phyloP scores from a whole-genome alignment of 2,329 filamentous ascomycete species.

The Dothideomycetes sp. region DNA sequence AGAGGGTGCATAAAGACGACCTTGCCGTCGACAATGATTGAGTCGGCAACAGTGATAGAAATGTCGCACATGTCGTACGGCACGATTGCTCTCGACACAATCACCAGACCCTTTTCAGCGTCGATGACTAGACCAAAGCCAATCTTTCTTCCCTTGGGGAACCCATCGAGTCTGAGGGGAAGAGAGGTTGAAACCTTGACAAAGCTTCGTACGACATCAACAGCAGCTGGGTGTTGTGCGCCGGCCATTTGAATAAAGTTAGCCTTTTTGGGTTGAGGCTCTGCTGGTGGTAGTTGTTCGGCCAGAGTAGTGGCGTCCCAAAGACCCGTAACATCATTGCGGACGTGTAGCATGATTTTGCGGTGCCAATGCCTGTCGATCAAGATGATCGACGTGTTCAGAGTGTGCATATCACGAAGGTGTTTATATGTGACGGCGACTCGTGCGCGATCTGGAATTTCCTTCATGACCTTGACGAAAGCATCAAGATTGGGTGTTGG shows the following conservation, averaged over 20 bases:
- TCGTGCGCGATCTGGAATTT: conserved; percentile 68
- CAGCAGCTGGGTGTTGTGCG: conserved; percentile 79
- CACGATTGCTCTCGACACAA: conserved; percentile 88
- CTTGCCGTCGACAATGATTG: conserved; percentile 86
- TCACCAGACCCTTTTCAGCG: conserved; percentile 86
- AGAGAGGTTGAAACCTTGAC: conserved; percentile 87
- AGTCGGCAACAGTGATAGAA: conserved; percentile 90
- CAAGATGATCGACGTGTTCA: conserved; percentile 85
- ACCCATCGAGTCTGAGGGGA: conserved; percentile 96
- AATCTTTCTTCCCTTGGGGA: conserved; percentile 86
- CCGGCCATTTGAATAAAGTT: conserved; percentile 89
- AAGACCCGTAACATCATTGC: conserved; percentile 80
- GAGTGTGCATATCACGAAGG: conserved; percentile 84
- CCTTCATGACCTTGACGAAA: conserved; percentile 85
- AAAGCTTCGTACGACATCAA: conserved; percentile 87
- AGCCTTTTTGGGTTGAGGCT: conserved; percentile 65
- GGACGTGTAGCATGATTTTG: conserved; percentile 85
- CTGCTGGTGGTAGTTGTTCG: conserved; percentile 65
- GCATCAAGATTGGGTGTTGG: conserved; percentile 78
- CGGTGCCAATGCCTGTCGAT: conserved; percentile 93
- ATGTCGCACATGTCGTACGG: conserved; percentile 97
- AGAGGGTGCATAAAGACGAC: conserved; percentile 93
- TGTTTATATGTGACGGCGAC: conserved; percentile 96
- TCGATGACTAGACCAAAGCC: conserved; percentile 97
- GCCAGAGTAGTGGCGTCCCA: conserved; percentile 91